These are phyloP conservation scores for Austroboletus novae-zelandiae DNA, from an alignment of 1,284 basidiomycete species.

Conservation along the genomic window DNA sequence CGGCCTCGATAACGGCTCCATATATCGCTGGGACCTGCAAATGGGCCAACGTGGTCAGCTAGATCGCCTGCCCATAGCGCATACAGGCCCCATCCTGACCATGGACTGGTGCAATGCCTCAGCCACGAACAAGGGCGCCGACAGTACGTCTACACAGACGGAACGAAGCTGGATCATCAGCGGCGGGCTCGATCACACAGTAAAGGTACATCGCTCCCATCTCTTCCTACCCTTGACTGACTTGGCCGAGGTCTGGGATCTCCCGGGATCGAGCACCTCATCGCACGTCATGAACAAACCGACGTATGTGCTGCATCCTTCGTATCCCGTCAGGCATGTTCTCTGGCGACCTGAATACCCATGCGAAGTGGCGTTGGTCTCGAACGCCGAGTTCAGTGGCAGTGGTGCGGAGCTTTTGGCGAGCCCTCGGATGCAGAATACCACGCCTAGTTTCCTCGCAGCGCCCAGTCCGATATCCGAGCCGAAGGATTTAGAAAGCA, in stretches of 20 bases:
- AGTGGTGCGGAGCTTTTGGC: constrained; percentile 25
- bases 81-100: constrained; percentile 72
- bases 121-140: constrained; percentile 15
- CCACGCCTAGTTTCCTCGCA: constrained; percentile 21
- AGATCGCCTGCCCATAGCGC: constrained; percentile 76
- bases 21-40: constrained; percentile 74
- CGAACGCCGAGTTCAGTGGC: constrained; percentile 58
- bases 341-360: constrained; percentile 79
- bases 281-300: constrained; percentile 59
- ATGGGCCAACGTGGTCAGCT: constrained; percentile 69
- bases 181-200: constrained; percentile 77
- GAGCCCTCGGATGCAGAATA: constrained; percentile 32
- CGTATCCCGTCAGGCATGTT: constrained; percentile 72
- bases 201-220: constrained; percentile 53
- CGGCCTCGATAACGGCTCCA: constrained; percentile 78
- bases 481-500: constrained; percentile 21
- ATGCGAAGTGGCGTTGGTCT: constrained; percentile 75
- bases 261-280: constrained; percentile 48
- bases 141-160: constrained; percentile 19
- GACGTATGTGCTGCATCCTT: constrained; percentile 71
- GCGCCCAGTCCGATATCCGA: constrained; percentile 2
- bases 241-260: constrained; percentile 69
- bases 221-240: background rate
- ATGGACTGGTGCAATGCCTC: constrained; percentile 68
- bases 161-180: constrained; percentile 75